Percentiles rank a stretch among this genome's conserved stretches.
Evolutionary conservation across 768 basidiomycete genomes (phyloP).

Genomic region (Suillus bovinus): DNA sequence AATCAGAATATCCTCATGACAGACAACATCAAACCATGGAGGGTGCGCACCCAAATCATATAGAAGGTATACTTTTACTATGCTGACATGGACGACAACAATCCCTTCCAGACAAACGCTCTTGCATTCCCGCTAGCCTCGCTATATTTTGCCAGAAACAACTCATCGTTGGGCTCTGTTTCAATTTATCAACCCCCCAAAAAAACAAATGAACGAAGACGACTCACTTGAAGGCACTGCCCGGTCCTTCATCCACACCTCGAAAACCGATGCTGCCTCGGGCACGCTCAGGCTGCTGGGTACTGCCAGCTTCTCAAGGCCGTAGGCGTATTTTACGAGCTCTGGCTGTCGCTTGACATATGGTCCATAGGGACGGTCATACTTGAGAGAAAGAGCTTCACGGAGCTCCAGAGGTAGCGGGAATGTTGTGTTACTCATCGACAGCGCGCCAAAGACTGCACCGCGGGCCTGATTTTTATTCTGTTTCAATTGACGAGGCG

Average conservation of each 20-base stretch:
- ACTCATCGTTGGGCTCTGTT: slow-evolving; percentile 56
- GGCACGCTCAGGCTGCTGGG: slow-evolving; percentile 58
- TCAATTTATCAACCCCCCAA: background rate
- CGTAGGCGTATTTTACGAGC: slow-evolving; percentile 54
- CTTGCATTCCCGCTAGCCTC: slow-evolving; percentile 79
- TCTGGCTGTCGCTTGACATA: slow-evolving; percentile 55
- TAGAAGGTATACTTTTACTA: slow-evolving; percentile 7
- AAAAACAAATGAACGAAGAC: background rate
- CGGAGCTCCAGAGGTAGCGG: slow-evolving; percentile 62
- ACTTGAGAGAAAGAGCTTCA: slow-evolving; percentile 54
- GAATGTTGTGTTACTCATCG: slow-evolving; percentile 58
- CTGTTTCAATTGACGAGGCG: background rate
- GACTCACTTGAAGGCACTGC: slow-evolving; percentile 52
- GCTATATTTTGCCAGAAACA: slow-evolving; percentile 77
- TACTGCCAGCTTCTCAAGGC: slow-evolving; percentile 49
- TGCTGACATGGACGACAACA: slow-evolving; percentile 38
- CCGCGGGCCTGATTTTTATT: slow-evolving; percentile 54
- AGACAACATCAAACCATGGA: background rate
- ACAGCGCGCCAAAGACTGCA: slow-evolving; percentile 70
- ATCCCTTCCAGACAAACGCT: slow-evolving; percentile 72
- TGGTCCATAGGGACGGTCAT: slow-evolving; percentile 45
- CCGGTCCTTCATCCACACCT: slow-evolving; percentile 69
- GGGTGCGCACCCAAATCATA: background rate
- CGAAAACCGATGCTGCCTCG: slow-evolving; percentile 77
- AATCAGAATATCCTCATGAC: background rate